These are phyloP conservation scores for Biscutella laevigata DNA, from an alignment of 441 rosid genomes.

Conservation along the genomic window DNA sequence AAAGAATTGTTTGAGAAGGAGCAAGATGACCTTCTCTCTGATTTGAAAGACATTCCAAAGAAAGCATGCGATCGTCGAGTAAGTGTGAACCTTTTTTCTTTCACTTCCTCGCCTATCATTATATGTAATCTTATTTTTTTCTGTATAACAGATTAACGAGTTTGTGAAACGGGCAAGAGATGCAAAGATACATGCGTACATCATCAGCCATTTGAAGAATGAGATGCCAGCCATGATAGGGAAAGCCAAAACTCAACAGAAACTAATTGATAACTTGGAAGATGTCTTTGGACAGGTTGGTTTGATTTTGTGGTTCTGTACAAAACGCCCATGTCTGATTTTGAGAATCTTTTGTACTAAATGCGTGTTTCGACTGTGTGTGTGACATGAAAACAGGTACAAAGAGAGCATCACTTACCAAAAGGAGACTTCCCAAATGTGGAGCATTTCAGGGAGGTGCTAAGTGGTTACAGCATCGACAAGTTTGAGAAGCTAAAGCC, in stretches of 20 bases:
- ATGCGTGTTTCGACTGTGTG: not conserved
- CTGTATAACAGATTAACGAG: slow-evolving; percentile 62
- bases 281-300: slow-evolving; percentile 70
- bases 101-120: not conserved
- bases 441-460: slow-evolving; percentile 63
- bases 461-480: slow-evolving; percentile 73
- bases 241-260: slow-evolving; percentile 82
- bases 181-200: slow-evolving; percentile 90
- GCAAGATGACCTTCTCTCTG: slow-evolving; percentile 84
- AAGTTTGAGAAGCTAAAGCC: slow-evolving; percentile 83
- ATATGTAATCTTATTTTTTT: not conserved
- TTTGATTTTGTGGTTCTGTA: not conserved
- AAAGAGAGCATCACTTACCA: slow-evolving; percentile 75
- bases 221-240: slow-evolving; percentile 96
- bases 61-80: slow-evolving; percentile 98
- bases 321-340: not conserved
- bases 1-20: slow-evolving; percentile 89
- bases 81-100: slow-evolving; percentile 28
- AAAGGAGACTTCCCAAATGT: slow-evolving; percentile 87
- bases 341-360: not conserved
- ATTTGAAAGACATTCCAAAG: slow-evolving; percentile 88
- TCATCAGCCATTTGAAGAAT: slow-evolving; percentile 79
- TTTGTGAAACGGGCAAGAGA: slow-evolving; percentile 95
- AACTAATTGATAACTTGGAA: slow-evolving; percentile 65
- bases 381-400: slow-evolving; percentile 42